phyloP scores from a whole-genome alignment of 495 filamentous ascomycete species.

The Tuber calosporum region DNA sequence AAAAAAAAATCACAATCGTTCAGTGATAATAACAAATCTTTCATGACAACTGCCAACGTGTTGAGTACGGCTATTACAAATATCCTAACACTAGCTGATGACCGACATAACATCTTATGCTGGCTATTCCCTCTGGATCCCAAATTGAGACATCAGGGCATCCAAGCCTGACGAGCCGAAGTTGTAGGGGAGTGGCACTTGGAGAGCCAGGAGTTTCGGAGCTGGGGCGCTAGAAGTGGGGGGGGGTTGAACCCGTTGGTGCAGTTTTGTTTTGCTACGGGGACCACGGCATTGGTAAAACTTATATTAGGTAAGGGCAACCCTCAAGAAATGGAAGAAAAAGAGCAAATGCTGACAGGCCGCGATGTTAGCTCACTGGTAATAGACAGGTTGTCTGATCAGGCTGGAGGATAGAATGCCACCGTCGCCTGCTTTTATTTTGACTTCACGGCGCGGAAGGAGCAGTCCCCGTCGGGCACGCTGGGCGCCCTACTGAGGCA shows the following conservation, averaged over 20 bases:
- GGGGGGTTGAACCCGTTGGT: not conserved
- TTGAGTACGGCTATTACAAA: not conserved
- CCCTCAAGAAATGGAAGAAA: not conserved
- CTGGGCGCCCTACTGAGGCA: not conserved
- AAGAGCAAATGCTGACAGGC: not conserved
- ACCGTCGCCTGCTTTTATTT: not conserved
- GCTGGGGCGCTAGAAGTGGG: not conserved
- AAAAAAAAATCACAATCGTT: not conserved
- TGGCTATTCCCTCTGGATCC: not conserved
- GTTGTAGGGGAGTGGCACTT: not conserved
- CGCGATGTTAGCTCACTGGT: not conserved
- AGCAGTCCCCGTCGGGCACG: not conserved
- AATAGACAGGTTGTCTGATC: not conserved
- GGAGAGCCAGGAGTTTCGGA: not conserved
- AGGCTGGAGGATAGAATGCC: not conserved
- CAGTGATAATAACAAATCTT: not conserved
- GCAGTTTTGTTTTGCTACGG: not conserved
- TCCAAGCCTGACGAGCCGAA: not conserved
- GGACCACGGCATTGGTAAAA: not conserved
- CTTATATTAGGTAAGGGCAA: not conserved
- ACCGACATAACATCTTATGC: not conserved
- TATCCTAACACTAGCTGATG: not conserved
- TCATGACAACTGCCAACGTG: not conserved
- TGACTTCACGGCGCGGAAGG: not conserved
- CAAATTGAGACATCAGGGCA: not conserved